Evolutionary conservation across 768 basidiomycete genomes (phyloP).

Genomic region (Mycena pura): DNA sequence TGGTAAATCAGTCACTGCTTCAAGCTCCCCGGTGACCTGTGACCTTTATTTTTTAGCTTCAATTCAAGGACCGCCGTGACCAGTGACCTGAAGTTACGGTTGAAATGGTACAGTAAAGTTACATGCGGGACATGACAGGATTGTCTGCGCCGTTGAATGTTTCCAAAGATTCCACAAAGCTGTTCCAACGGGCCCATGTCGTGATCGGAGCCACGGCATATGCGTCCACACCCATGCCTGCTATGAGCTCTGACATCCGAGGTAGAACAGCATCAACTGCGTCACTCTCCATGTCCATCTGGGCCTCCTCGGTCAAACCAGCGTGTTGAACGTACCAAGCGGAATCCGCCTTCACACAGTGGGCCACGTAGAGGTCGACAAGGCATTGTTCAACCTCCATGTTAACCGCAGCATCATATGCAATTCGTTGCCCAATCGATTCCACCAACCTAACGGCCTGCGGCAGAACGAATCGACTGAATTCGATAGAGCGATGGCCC

Average conservation of each 20-base stretch:
- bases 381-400: conserved; percentile 37
- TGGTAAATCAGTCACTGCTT: too few species aligned
- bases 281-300: conserved; percentile 41
- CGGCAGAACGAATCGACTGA: conserved; percentile 48
- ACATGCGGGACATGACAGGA: too few species aligned
- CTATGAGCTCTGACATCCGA: conserved; percentile 30
- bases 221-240: conserved; percentile 17
- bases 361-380: conserved; percentile 49
- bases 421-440: conserved; percentile 54
- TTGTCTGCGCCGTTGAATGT: too few species aligned
- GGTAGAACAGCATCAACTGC: conserved; percentile 39
- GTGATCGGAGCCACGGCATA: conserved; percentile 34
- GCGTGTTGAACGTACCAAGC: conserved; percentile 51
- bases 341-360: conserved; percentile 41
- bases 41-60: too few species aligned
- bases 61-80: too few species aligned
- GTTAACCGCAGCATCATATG: conserved; percentile 48
- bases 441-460: conserved; percentile 45
- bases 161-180: too few species aligned
- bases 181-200: too few species aligned
- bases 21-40: too few species aligned
- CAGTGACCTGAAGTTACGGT: too few species aligned
- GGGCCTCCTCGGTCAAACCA: conserved; percentile 35
- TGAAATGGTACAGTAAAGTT: too few species aligned
- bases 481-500: conserved; percentile 37